Percentiles rank a stretch among this genome's conserved stretches.
phyloP scores from a whole-genome alignment of 257 asterid genomes.

The Anisodus acutangulus region DNA sequence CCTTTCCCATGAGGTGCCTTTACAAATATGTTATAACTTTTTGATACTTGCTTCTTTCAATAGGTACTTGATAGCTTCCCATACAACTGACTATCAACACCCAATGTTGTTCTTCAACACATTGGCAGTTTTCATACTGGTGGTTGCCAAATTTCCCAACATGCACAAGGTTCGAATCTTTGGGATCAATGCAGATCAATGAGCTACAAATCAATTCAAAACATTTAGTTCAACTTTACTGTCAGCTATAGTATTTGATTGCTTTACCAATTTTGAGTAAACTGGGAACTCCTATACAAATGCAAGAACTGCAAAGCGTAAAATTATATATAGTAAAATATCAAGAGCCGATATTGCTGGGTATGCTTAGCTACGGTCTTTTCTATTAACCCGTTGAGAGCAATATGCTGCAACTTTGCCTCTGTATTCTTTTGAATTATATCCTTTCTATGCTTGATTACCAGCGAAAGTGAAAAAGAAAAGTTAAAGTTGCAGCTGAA shows the following conservation, averaged over 20 bases:
- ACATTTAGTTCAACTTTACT: neutral
- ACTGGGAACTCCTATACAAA: conserved; percentile 26
- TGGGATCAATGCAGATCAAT: conserved; percentile 86
- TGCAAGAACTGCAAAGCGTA: conserved; percentile 27
- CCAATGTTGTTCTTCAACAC: conserved; percentile 92
- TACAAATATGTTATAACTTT: neutral
- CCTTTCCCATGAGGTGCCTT: neutral
- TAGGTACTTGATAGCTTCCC: conserved; percentile 95
- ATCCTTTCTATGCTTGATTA: neutral
- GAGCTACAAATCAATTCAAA: conserved; percentile 36
- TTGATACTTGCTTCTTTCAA: conserved; percentile 26
- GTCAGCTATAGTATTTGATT: conserved; percentile 5
- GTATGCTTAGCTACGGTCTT: neutral
- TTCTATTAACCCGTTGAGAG: neutral
- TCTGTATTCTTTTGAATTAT: neutral
- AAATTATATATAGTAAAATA: conserved; percentile 17
- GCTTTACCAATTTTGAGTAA: neutral
- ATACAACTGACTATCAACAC: conserved; percentile 85
- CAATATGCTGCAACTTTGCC: conserved; percentile 8
- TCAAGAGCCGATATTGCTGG: neutral
- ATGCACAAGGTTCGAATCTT: conserved; percentile 99
- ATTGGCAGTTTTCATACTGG: conserved; percentile 75
- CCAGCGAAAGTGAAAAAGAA: no score
- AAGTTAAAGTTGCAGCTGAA: no score
- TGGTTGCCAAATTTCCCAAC: conserved; percentile 91